phyloP scores from a whole-genome alignment of 176 grass and related monocot species.

The Phragmites australis region DNA sequence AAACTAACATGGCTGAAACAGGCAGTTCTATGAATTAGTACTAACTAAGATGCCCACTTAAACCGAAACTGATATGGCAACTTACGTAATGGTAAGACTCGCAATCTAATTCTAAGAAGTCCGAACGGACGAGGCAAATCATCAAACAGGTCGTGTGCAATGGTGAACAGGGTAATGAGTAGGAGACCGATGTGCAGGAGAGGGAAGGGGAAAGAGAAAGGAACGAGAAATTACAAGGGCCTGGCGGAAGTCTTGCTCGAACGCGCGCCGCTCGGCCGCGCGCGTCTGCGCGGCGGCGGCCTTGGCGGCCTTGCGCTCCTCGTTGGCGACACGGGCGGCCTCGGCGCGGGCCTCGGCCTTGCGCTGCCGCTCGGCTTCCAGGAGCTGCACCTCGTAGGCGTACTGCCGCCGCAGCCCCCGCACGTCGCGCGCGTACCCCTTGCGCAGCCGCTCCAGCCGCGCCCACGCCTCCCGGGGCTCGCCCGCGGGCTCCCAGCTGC shows the following conservation, averaged over 20 bases:
- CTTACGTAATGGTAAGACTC: background rate
- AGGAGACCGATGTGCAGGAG: background rate
- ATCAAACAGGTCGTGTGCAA: constrained; percentile 18
- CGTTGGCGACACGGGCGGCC: constrained; percentile 62
- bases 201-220: background rate
- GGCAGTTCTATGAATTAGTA: background rate
- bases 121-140: background rate
- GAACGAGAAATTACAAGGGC: constrained; percentile 48
- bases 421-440: constrained; percentile 68
- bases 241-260: constrained; percentile 77
- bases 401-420: constrained; percentile 66
- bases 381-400: constrained; percentile 72
- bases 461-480: constrained; percentile 62
- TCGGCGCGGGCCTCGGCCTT: constrained; percentile 78
- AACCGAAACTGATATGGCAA: background rate
- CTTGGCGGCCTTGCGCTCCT: constrained; percentile 83
- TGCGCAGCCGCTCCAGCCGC: constrained; percentile 64
- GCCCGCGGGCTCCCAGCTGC: constrained; percentile 62
- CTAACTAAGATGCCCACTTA: background rate
- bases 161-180: background rate
- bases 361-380: constrained; percentile 66
- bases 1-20: background rate
- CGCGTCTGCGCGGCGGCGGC: constrained; percentile 70
- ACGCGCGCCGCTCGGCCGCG: constrained; percentile 59
- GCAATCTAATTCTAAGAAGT: background rate